Conservation (phyloP, 306 rosid species). For the Prunus salicina region DNA sequence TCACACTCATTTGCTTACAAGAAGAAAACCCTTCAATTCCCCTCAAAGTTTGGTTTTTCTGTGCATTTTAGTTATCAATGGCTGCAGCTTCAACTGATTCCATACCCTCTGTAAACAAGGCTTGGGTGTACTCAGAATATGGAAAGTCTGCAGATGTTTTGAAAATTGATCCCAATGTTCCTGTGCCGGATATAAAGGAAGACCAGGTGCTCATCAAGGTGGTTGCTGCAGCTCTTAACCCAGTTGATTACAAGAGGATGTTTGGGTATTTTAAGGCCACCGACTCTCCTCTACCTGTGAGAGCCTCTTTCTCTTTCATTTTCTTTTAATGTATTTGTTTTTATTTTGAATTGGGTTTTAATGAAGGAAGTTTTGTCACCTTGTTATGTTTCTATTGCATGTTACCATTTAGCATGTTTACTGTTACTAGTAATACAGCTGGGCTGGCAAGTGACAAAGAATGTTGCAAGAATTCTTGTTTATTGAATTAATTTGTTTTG, state of each 20-base stretch:
- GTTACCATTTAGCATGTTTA: too few relatives aligned
- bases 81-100: constrained; percentile 26
- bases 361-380: background rate
- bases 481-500: background rate
- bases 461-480: too few relatives aligned
- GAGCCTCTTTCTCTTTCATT: background rate
- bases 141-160: constrained; percentile 49
- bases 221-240: constrained; percentile 66
- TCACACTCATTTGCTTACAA: background rate
- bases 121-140: constrained; percentile 54
- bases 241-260: constrained; percentile 55
- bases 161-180: constrained; percentile 38
- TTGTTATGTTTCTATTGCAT: too few relatives aligned
- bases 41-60: background rate
- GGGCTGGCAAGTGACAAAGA: too few relatives aligned
- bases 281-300: constrained; percentile 25
- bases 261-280: constrained; percentile 29
- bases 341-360: background rate
- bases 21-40: background rate
- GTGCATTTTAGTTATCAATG: constrained; percentile 15
- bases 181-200: constrained; percentile 42
- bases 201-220: constrained; percentile 71
- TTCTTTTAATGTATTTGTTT: too few relatives aligned
- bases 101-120: constrained; percentile 41
- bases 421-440: too few relatives aligned